A percentile compares a stretch with the other conserved stretches of the same genome.
Conservation (phyloP, 768 basidiomycete species). For the Pleurotus citrinopileatus region DNA sequence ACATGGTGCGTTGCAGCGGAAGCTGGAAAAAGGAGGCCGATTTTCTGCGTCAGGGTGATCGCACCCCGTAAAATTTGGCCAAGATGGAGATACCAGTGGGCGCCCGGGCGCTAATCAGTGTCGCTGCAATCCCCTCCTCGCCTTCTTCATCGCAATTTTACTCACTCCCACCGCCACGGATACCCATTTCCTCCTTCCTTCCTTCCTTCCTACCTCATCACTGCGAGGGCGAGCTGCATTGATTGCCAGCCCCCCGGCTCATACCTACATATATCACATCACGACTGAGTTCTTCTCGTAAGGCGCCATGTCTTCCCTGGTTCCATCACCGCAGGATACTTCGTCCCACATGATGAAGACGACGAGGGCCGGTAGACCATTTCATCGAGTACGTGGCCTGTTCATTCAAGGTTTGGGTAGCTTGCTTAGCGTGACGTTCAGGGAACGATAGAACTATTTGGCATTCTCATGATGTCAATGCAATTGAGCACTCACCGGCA, state of each 20-base stretch:
- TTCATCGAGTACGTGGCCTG: conserved; percentile 67
- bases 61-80: no score
- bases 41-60: no score
- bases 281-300: conserved; percentile 40
- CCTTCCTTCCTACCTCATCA: conserved; percentile 23
- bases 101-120: no score
- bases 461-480: conserved; percentile 92
- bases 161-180: conserved; percentile 22
- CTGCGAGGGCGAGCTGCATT: conserved; percentile 3
- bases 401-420: conserved; percentile 11
- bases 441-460: conserved; percentile 98
- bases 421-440: conserved; percentile 27
- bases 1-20: no score
- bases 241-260: conserved; percentile 36
- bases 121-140: conserved; percentile 20
- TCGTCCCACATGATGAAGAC: conserved; percentile 99
- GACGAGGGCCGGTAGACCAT: conserved; percentile 91
- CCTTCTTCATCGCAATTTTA: conserved; percentile 20
- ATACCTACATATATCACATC: no score
- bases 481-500: conserved; percentile 89
- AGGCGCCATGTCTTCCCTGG: conserved; percentile 37
- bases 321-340: conserved; percentile 33
- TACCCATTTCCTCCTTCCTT: conserved; percentile 18
- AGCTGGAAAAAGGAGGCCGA: no score
- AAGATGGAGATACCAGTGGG: no score